Evolutionary conservation across 192 early-diverging fungal genomes (phyloP), one percentile per base, ranked within the genome.

Genomic region (Backusella liffmaniae): DNA sequence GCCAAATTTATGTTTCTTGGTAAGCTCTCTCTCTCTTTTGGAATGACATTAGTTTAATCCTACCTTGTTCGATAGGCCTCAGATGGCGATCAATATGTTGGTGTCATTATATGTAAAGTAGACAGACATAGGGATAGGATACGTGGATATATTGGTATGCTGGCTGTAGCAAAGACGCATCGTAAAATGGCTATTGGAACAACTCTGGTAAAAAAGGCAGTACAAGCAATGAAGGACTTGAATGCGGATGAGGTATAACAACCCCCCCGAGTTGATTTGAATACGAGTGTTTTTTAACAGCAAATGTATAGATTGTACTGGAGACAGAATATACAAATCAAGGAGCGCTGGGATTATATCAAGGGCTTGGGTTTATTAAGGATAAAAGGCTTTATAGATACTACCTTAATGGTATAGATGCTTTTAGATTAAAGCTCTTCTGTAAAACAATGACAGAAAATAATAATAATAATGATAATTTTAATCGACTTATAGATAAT

Each of bases 81-180:
- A 49, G 90, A 90, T 76, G 79, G 83, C 12, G 79, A 84, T 10
- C 75, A 84, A 70, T 91, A 91, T 70, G 88, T 96, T 9, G 98
- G 98, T 5, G 94, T 94, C 23, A 90, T 99, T 39, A 91, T 99
- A 9, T 96, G 94, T 78, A 94, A 93, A 81, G 78, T 97, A n/a
- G 95, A 97, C 66, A 70, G 51, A 41, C 94, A 96, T 79, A 79
- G 86, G 46, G 86, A 86, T 30, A 76, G 74, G 34, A 79, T 86
- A 41, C 85, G 97, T n/a, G 98, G 98, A 1, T 99, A 99, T 81
- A 98, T 99, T 70, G 98, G 91, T 51, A 99, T 99, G 98, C 86
- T 99, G 29, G 96, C 95, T 0, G 97, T 99, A 10, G 89, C 86
- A n/a, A 92, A 91, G 66, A 81, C 86, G 26, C 92, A 92, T 76